Conservation (phyloP, 169 alveolate genomes). For the Theileria annulata region DNA sequence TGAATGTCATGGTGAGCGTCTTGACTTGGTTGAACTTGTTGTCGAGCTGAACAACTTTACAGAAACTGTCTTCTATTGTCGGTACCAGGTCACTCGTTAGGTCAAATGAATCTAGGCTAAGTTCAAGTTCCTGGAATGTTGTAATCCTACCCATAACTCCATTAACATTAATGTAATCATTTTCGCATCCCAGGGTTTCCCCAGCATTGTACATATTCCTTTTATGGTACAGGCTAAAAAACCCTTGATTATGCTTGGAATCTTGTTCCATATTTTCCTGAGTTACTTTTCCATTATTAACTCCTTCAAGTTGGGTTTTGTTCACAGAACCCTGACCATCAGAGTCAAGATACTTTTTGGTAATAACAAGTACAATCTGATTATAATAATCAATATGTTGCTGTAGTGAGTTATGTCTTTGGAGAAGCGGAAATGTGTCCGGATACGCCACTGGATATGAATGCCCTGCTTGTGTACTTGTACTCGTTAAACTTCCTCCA, state of each 20-base stretch:
- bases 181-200: neutral
- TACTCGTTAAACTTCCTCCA: neutral
- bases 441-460: constrained; percentile 34
- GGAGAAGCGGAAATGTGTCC: constrained; percentile 62
- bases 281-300: neutral
- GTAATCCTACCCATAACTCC: neutral
- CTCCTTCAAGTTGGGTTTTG: neutral
- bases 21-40: constrained; percentile 31
- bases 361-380: constrained; percentile 7
- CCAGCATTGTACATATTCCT: neutral
- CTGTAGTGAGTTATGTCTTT: neutral
- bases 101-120: constrained; percentile 1
- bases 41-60: constrained; percentile 49
- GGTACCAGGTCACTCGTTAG: constrained; percentile 59
- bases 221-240: neutral
- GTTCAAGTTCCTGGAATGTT: constrained; percentile 1
- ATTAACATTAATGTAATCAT: neutral
- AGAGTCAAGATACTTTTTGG: constrained; percentile 29
- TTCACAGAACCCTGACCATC: neutral
- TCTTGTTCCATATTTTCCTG: constrained; percentile 1
- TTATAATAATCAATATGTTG: constrained; percentile 36
- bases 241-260: no score
- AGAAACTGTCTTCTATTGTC: constrained; percentile 37
- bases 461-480: neutral
- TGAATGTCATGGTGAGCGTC: constrained; percentile 20